phyloP scores from a whole-genome alignment of 2,329 filamentous ascomycete species.

The Ceratocystis huliohia region DNA sequence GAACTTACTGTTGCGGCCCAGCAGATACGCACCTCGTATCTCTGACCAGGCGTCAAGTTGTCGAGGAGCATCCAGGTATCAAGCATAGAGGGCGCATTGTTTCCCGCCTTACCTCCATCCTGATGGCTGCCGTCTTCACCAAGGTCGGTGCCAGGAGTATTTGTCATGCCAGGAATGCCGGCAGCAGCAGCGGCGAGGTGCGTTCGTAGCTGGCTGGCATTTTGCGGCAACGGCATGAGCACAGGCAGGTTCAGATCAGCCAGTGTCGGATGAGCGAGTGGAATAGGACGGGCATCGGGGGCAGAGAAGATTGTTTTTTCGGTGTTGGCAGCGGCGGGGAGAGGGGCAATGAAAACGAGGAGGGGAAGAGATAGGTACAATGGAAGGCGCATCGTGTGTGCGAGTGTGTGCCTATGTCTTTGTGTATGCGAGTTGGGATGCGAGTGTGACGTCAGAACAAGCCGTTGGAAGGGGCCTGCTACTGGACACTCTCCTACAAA shows the following conservation, averaged over 20 bases:
- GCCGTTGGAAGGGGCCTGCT: no score
- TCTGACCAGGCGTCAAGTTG: constrained; percentile 52
- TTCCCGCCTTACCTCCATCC: no score
- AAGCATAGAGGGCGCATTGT: constrained; percentile 39
- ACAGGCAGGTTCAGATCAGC: constrained; percentile 49
- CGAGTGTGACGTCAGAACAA: no score
- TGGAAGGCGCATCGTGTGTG: constrained; percentile 8
- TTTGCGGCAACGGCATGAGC: constrained; percentile 45
- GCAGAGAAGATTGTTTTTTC: constrained; percentile 85
- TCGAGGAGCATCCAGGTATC: constrained; percentile 71
- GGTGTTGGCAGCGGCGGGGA: constrained; percentile 50
- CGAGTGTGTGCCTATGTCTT: no score
- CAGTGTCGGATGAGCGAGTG: constrained; percentile 32
- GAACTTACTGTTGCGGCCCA: constrained; percentile 78
- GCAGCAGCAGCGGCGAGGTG: constrained; percentile 42
- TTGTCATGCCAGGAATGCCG: no score
- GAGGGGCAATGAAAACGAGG: constrained; percentile 21
- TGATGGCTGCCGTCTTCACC: no score
- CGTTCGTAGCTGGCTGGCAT: constrained; percentile 40
- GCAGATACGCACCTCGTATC: constrained; percentile 86
- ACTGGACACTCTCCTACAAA: no score
- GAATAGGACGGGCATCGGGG: constrained; percentile 45
- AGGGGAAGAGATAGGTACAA: constrained; percentile 13
- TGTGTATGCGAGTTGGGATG: no score
- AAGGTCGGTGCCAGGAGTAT: no score